phyloP scores from a whole-genome alignment of 1,284 basidiomycete species.

The Apiotrichum brassicae region DNA sequence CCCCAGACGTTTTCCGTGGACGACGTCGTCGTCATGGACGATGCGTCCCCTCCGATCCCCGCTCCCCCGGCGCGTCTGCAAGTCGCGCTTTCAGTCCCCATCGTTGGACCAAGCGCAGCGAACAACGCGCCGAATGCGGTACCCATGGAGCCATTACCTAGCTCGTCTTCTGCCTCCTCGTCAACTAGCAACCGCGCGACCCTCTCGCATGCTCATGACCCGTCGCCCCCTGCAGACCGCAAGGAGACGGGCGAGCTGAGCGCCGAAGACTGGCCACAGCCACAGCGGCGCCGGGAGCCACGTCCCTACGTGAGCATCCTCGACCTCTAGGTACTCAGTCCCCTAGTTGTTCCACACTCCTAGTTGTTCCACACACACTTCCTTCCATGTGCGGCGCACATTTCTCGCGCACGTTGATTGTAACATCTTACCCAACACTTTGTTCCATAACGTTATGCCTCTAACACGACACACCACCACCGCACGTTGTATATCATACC shows the following conservation, averaged over 20 bases:
- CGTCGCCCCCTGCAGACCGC: neutral
- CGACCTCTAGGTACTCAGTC: conserved; percentile 7
- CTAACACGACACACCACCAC: too few species aligned
- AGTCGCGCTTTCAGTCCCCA: neutral
- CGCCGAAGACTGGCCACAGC: conserved; percentile 10
- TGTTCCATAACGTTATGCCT: too few species aligned
- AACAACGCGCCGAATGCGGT: neutral
- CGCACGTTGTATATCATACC: too few species aligned
- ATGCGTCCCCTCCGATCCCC: neutral
- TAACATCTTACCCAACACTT: too few species aligned
- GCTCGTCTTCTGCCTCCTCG: neutral
- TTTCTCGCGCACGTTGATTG: too few species aligned
- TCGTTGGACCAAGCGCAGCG: neutral
- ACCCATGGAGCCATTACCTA: neutral
- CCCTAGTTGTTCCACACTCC: too few species aligned
- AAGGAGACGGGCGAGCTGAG: conserved; percentile 10
- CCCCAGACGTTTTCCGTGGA: neutral
- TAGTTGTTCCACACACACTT: too few species aligned
- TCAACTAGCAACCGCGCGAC: conserved; percentile 1
- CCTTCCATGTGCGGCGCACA: too few species aligned
- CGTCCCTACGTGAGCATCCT: conserved; percentile 14
- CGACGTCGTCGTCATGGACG: neutral
- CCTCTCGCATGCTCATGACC: neutral
- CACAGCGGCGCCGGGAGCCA: neutral
- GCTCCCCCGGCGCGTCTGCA: neutral